phyloP scores from a whole-genome alignment of 2,329 filamentous ascomycete genomes.

The Diaporthe citriasiana region DNA sequence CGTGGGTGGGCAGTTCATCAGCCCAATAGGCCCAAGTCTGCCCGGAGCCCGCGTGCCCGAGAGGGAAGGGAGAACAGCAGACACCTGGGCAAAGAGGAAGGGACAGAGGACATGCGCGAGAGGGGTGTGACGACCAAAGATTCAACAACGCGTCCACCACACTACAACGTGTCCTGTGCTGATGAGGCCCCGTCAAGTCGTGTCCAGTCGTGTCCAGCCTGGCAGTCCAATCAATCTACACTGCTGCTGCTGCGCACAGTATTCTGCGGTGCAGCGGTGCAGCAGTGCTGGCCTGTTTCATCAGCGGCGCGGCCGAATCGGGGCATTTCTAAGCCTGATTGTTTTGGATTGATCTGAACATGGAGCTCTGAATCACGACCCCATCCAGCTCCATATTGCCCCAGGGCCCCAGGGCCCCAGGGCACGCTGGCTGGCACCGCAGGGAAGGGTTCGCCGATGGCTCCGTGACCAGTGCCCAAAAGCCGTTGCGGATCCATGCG shows the following conservation, averaged over 20 bases:
- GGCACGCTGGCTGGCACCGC: conserved; percentile 7
- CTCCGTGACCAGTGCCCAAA: conserved; percentile 26
- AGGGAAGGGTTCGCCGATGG: conserved; percentile 16
- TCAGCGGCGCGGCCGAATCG: conserved; percentile 32
- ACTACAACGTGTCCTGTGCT: conserved; percentile 24
- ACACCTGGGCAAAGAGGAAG: too few relatives aligned
- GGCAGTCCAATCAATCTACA: too few relatives aligned
- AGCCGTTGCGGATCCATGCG: conserved; percentile 22
- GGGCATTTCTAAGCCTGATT: conserved; percentile 28
- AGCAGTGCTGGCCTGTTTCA: conserved; percentile 29
- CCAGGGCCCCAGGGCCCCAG: background rate
- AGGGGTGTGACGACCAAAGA: background rate
- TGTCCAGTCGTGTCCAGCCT: too few relatives aligned
- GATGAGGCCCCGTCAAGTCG: background rate
- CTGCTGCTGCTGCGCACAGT: too few relatives aligned
- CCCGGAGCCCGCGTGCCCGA: conserved; percentile 20
- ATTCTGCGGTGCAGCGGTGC: background rate
- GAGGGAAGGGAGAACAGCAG: conserved; percentile 9
- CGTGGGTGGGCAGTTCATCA: conserved; percentile 34
- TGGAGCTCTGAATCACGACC: conserved; percentile 34
- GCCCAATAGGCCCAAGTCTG: conserved; percentile 2
- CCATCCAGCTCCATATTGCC: conserved; percentile 16
- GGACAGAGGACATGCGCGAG: background rate
- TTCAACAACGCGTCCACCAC: conserved; percentile 15
- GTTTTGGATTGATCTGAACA: conserved; percentile 36